These are phyloP conservation scores for Tulasnella sp. DNA, from an alignment of 768 basidiomycete genomes.

Conservation along the genomic window DNA sequence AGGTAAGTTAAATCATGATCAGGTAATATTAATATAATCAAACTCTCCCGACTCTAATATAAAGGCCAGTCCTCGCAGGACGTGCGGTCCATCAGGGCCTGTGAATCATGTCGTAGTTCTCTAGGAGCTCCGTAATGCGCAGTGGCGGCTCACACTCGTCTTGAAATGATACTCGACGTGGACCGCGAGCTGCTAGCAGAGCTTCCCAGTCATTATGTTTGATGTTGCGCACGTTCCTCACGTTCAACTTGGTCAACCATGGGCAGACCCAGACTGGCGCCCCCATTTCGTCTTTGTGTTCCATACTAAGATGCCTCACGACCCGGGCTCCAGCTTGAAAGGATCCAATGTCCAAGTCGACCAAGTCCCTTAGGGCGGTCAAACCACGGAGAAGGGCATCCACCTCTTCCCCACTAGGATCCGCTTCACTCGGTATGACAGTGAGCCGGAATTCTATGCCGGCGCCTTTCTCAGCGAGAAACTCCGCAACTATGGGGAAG, in stretches of 20 bases:
- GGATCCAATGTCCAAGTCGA: not conserved
- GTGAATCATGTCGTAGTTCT: not conserved
- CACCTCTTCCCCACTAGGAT: not conserved
- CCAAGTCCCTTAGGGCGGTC: not conserved
- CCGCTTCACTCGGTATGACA: not conserved
- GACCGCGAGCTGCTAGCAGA: not conserved
- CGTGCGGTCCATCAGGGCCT: not conserved
- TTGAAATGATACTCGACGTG: not conserved
- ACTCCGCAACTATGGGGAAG: not conserved
- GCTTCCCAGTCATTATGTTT: not conserved
- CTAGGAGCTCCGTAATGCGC: not conserved
- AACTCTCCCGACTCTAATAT: too few relatives aligned
- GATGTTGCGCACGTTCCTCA: not conserved
- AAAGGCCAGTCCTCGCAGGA: not conserved
- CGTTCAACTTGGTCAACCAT: slow-evolving; percentile 1
- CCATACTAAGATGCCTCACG: not conserved
- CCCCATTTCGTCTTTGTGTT: not conserved
- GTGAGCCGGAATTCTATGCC: not conserved
- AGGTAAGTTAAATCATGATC: too few relatives aligned
- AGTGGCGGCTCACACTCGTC: not conserved
- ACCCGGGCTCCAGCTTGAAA: not conserved
- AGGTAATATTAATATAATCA: too few relatives aligned
- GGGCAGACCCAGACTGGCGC: not conserved
- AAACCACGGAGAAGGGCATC: not conserved
- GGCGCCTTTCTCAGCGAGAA: not conserved